phyloP scores from a whole-genome alignment of 1,284 basidiomycete genomes.

The Lentinula novae-zelandiae region DNA sequence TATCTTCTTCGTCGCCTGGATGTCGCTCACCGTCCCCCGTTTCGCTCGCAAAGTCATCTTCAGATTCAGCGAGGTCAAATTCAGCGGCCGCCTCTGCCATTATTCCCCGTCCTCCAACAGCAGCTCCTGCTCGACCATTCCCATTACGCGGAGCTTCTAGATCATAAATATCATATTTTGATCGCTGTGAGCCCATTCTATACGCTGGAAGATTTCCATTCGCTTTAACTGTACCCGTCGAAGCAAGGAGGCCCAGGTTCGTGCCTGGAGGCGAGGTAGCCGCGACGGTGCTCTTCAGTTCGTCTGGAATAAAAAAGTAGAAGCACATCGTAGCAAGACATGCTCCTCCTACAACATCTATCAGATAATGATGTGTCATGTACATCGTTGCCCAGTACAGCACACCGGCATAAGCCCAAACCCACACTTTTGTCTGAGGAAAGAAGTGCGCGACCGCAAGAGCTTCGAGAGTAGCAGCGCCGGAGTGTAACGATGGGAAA shows the following conservation, averaged over 20 bases:
- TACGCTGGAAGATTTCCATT: conserved; percentile 23
- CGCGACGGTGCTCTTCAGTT: conserved; percentile 59
- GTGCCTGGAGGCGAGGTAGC: conserved; percentile 42
- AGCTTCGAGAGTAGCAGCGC: conserved; percentile 88
- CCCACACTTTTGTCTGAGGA: conserved; percentile 63
- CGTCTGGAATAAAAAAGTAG: conserved; percentile 84
- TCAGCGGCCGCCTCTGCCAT: conserved; percentile 42
- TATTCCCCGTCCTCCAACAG: conserved; percentile 18
- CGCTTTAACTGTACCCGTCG: not conserved
- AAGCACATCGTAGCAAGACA: conserved; percentile 88
- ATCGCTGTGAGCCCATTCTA: conserved; percentile 29
- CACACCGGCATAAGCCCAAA: conserved; percentile 85
- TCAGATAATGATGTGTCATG: conserved; percentile 95
- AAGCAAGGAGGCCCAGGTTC: not conserved
- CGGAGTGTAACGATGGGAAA: conserved; percentile 93
- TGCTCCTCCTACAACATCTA: conserved; percentile 93
- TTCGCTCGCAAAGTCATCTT: conserved; percentile 8
- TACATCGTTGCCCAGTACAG: conserved; percentile 99
- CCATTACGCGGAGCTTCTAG: conserved; percentile 41
- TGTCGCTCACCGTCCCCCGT: conserved; percentile 29
- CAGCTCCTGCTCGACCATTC: not conserved
- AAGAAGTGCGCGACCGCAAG: conserved; percentile 96
- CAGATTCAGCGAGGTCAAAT: conserved; percentile 42
- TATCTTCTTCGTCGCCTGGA: conserved; percentile 59
- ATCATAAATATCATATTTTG: conserved; percentile 75